A percentile compares a stretch with the other conserved stretches of the same genome.
Evolutionary conservation across 2,329 filamentous ascomycete genomes (phyloP).

Genomic region (Colletotrichum navitas): DNA sequence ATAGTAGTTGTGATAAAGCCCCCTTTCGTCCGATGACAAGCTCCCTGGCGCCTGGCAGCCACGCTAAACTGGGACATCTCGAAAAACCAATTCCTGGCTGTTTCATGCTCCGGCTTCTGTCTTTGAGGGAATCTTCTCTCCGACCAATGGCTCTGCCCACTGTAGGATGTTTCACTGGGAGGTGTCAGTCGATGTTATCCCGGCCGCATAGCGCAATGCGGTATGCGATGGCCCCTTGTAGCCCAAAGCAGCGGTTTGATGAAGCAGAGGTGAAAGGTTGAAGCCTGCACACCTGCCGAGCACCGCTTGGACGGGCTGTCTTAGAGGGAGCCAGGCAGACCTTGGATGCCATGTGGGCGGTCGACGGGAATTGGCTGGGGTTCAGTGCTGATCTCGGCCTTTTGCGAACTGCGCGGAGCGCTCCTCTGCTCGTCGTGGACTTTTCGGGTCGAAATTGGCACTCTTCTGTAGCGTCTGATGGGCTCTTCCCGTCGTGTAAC

Average conservation of each 20-base stretch:
- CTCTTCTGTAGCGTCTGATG: constrained; percentile 19
- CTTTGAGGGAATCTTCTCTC: background rate
- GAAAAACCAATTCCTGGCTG: constrained; percentile 31
- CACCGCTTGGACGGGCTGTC: background rate
- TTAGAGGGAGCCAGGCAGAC: background rate
- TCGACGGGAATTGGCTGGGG: constrained; percentile 27
- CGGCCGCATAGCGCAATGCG: background rate
- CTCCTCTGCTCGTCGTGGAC: constrained; percentile 34
- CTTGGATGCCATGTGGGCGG: constrained; percentile 34
- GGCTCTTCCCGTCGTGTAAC: background rate
- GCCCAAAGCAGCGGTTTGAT: constrained; percentile 15
- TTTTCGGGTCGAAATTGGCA: constrained; percentile 17
- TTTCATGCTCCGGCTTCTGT: constrained; percentile 37
- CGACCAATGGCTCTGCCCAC: constrained; percentile 17
- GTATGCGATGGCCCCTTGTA: constrained; percentile 11
- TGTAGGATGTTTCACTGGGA: constrained; percentile 15
- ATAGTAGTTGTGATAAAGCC: constrained; percentile 6
- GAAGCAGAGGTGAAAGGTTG: constrained; percentile 24
- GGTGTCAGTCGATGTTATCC: constrained; percentile 3
- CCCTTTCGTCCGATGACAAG: constrained; percentile 36
- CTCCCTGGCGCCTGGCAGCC: constrained; percentile 28
- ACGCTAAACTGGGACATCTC: constrained; percentile 31
- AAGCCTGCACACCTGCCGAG: constrained; percentile 12
- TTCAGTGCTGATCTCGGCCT: constrained; percentile 31
- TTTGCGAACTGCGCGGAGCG: constrained; percentile 26